phyloP scores from a whole-genome alignment of 805 yeast species.

The Starmera pachycereana region DNA sequence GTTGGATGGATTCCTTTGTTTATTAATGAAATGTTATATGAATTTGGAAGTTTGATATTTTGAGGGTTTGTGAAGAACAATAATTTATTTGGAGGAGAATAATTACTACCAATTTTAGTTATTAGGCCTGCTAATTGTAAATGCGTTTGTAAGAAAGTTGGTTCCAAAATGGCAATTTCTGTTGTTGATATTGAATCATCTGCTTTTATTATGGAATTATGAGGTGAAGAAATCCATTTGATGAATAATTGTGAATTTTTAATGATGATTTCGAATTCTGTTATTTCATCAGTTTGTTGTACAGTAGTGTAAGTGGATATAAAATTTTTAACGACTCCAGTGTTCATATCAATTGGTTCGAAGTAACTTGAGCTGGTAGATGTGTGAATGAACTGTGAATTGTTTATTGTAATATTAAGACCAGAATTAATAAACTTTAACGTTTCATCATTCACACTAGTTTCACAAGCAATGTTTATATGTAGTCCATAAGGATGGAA shows the following conservation, averaged over 20 bases:
- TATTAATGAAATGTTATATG: too few species aligned
- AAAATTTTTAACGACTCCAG: too few species aligned
- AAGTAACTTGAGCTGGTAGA: too few species aligned
- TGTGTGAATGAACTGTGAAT: too few species aligned
- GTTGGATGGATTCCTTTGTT: constrained; percentile 28
- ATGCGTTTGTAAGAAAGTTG: constrained; percentile 8
- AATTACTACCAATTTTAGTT: constrained; percentile 5
- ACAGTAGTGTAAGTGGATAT: too few species aligned
- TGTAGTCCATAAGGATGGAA: not conserved
- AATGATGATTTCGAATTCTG: constrained; percentile 12
- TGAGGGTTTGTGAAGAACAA: constrained; percentile 11
- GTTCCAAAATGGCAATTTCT: constrained; percentile 16
- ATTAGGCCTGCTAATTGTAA: constrained; percentile 15
- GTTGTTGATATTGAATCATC: constrained; percentile 1
- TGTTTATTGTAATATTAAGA: too few species aligned
- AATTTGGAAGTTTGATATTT: too few species aligned
- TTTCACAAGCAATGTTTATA: not conserved
- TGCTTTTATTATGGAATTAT: constrained; percentile 6
- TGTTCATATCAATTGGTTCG: too few species aligned
- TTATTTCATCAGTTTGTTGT: constrained; percentile 1
- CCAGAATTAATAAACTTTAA: too few species aligned
- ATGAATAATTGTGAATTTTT: constrained; percentile 5
- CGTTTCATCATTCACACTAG: too few species aligned
- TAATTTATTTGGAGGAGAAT: constrained; percentile 14
- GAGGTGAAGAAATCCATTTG: constrained; percentile 14